Evolutionary conservation across 2,329 filamentous ascomycete genomes (phyloP).

Genomic region (Colletotrichum chrysophilum): DNA sequence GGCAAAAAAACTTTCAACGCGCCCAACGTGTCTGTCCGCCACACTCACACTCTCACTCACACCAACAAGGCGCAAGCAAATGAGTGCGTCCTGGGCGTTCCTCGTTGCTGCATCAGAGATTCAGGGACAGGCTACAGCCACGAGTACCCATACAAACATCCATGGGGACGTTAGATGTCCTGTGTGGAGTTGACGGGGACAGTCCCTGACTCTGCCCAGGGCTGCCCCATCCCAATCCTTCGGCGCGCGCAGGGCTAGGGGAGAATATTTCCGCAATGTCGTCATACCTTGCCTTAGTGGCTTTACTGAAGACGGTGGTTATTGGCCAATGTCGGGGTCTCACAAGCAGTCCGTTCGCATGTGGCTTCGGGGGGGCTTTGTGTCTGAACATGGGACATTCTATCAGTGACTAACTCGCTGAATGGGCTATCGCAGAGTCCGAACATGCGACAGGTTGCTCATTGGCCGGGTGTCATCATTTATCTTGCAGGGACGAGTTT

Average conservation of each 20-base stretch:
- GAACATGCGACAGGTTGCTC: not conserved
- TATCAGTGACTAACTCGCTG: not conserved
- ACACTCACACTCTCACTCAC: not conserved
- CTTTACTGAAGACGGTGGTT: not conserved
- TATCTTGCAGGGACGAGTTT: not conserved
- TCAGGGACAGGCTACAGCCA: conserved; percentile 5
- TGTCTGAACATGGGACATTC: not conserved
- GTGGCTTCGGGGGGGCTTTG: not conserved
- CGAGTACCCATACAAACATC: not conserved
- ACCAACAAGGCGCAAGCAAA: not conserved
- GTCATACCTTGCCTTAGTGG: conserved; percentile 9
- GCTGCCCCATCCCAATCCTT: not conserved
- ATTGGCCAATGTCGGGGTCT: not conserved
- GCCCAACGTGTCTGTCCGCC: not conserved
- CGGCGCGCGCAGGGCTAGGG: conserved; percentile 7
- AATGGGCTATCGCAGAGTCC: not conserved
- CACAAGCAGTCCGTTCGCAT: not conserved
- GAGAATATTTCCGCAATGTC: conserved; percentile 17
- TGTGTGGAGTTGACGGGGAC: conserved; percentile 18
- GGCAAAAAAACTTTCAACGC: not conserved
- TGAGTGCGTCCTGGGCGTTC: not conserved
- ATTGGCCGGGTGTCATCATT: not conserved
- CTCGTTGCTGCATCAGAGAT: not conserved
- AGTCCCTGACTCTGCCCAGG: conserved; percentile 1
- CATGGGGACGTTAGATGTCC: conserved; percentile 1